These are phyloP conservation scores for Raphanus sativus DNA, from an alignment of 345 rosid species.

Conservation along the genomic window DNA sequence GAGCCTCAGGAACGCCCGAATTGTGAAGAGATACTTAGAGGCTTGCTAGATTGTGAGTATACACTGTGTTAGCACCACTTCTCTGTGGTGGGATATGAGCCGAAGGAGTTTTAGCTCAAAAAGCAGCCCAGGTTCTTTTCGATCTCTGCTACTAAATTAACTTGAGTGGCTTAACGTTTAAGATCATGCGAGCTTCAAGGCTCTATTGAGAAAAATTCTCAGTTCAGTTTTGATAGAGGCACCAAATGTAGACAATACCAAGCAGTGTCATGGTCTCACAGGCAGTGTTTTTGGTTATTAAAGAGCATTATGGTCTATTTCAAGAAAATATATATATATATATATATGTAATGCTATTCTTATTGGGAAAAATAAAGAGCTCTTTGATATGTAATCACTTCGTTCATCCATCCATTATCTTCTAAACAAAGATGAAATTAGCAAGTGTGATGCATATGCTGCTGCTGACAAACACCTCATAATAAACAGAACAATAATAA, in stretches of 20 bases:
- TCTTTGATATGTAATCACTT: not conserved
- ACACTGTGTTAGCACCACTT: conserved; percentile 53
- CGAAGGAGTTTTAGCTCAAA: conserved; percentile 9
- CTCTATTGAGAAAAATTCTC: conserved; percentile 6
- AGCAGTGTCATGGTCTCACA: not conserved
- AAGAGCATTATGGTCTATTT: conserved; percentile 17
- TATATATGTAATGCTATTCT: not conserved
- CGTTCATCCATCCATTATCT: not conserved
- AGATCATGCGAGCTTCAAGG: conserved; percentile 24
- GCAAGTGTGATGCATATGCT: not conserved
- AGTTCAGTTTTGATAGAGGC: conserved; percentile 32
- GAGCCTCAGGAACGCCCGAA: conserved; percentile 82
- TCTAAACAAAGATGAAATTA: not conserved
- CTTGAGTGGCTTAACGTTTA: conserved; percentile 12
- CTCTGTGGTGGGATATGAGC: conserved; percentile 6
- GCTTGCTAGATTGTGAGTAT: conserved; percentile 88
- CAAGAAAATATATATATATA: not conserved
- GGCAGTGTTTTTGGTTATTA: conserved; percentile 12
- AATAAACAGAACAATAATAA: not conserved
- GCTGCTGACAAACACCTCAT: not conserved
- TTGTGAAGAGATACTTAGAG: conserved; percentile 84
- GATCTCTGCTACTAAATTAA: conserved; percentile 4
- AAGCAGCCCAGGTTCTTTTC: not conserved
- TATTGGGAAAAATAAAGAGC: conserved; percentile 24
- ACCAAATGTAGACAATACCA: conserved; percentile 8